These are phyloP conservation scores for Aureobasidium lini DNA, from an alignment of 2,329 filamentous ascomycete species.

Conservation along the genomic window DNA sequence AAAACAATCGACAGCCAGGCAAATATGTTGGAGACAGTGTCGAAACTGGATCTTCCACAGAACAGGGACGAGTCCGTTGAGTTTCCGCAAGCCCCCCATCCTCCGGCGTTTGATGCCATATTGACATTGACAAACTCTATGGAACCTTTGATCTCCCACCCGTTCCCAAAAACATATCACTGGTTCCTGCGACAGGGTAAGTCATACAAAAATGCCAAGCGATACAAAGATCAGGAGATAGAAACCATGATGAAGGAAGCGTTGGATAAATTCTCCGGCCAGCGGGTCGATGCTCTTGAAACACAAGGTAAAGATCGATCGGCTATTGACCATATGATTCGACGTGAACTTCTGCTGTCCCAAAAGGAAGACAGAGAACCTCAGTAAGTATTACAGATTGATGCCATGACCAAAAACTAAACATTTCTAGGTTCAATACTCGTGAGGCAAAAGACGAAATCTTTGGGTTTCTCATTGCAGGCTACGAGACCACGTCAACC, in stretches of 20 bases:
- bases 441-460: conserved; percentile 23
- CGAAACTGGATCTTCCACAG: conserved; percentile 5
- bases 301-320: conserved; percentile 25
- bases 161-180: conserved; percentile 21
- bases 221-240: conserved; percentile 27
- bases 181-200: conserved; percentile 17
- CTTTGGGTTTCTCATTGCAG: conserved; percentile 33
- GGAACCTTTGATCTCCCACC: conserved; percentile 19
- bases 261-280: conserved; percentile 20
- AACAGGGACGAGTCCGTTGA: conserved; percentile 12
- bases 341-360: conserved; percentile 27
- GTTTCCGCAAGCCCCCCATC: conserved; percentile 19
- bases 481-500: conserved; percentile 40
- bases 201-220: conserved; percentile 12
- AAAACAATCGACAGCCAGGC: conserved; percentile 21
- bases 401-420: neutral
- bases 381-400: conserved; percentile 13
- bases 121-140: conserved; percentile 19
- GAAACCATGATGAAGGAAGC: conserved; percentile 27
- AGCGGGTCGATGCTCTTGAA: conserved; percentile 18
- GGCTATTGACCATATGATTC: conserved; percentile 32
- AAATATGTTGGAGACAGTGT: conserved; percentile 13
- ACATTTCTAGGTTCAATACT: conserved; percentile 19
- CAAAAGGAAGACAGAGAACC: conserved; percentile 27
- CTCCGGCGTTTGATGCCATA: conserved; percentile 20